Percentiles rank a stretch among this genome's conserved stretches.
Evolutionary conservation across 495 filamentous ascomycete species (phyloP).

Genomic region (Neurospora sp.): DNA sequence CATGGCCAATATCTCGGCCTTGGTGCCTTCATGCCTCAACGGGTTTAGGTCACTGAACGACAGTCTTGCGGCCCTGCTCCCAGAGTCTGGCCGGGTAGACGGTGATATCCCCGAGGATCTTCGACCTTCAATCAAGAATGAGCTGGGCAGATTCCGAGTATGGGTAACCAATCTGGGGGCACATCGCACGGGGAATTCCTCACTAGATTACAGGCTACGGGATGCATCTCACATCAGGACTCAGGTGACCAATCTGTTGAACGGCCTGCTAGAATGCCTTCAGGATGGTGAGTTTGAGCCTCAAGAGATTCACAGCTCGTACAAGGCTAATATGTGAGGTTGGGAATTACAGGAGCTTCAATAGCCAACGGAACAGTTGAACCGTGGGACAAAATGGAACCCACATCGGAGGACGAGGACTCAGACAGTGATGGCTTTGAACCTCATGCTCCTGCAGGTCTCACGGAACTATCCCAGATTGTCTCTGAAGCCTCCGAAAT

Average conservation of each 20-base stretch:
- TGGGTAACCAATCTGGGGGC: background rate
- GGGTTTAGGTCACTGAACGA: background rate
- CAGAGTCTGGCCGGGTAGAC: background rate
- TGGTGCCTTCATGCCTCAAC: background rate
- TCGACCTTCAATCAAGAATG: background rate
- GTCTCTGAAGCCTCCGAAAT: conserved; percentile 4
- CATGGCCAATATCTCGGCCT: background rate
- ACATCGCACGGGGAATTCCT: background rate
- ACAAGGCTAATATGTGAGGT: background rate
- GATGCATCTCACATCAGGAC: conserved; percentile 33
- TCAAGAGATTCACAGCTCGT: background rate
- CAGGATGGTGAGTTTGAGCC: background rate
- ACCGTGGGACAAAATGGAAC: background rate
- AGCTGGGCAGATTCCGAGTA: background rate
- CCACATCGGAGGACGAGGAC: background rate
- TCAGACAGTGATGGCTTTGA: background rate
- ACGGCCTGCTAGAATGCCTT: conserved; percentile 9
- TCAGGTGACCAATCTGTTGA: conserved; percentile 27
- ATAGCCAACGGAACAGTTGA: background rate
- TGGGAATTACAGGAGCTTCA: background rate
- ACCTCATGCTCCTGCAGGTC: background rate
- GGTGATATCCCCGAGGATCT: background rate
- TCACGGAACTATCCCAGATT: conserved; percentile 8
- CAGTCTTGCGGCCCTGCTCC: background rate
- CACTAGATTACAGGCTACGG: conserved; percentile 32